Percentiles rank a stretch among this genome's conserved stretches.
Evolutionary conservation across 495 filamentous ascomycete species (phyloP).

Genomic region (Neurospora terricola): DNA sequence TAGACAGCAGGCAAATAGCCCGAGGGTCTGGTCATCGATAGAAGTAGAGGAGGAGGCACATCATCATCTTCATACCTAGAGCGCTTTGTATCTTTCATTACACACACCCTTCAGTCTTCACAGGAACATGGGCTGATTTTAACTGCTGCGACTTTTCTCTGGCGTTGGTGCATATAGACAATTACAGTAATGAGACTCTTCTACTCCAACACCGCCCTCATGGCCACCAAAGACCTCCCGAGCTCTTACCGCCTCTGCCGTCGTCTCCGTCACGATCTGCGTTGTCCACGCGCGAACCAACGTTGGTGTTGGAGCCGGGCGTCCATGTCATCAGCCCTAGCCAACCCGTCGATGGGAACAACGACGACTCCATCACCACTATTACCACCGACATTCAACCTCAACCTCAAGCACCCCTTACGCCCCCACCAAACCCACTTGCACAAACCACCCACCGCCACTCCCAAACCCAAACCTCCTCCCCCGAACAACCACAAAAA

Average conservation of each 20-base stretch:
- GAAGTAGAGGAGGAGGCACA: not conserved
- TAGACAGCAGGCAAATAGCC: not conserved
- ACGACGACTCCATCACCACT: not conserved
- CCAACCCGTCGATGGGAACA: not conserved
- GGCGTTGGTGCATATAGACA: slow-evolving; percentile 15
- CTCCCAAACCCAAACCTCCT: not conserved
- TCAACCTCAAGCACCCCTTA: not conserved
- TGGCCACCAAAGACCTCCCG: not conserved
- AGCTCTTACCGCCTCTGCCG: not conserved
- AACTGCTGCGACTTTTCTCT: slow-evolving; percentile 11
- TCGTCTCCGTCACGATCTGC: not conserved
- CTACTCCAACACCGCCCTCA: slow-evolving; percentile 5
- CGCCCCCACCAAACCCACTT: not conserved
- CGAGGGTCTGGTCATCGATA: not conserved
- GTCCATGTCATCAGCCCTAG: not conserved
- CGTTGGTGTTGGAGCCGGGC: slow-evolving; percentile 1
- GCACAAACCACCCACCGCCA: not conserved
- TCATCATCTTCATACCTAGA: not conserved
- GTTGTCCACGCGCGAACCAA: slow-evolving; percentile 1
- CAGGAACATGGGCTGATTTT: slow-evolving; percentile 21
- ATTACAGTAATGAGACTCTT: slow-evolving; percentile 28
- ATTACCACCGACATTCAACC: not conserved
- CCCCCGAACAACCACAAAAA: not conserved
- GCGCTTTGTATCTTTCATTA: not conserved
- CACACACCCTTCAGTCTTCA: not conserved